phyloP scores from a whole-genome alignment of 73 alveolate genomes.

The Effrenium voratum region DNA sequence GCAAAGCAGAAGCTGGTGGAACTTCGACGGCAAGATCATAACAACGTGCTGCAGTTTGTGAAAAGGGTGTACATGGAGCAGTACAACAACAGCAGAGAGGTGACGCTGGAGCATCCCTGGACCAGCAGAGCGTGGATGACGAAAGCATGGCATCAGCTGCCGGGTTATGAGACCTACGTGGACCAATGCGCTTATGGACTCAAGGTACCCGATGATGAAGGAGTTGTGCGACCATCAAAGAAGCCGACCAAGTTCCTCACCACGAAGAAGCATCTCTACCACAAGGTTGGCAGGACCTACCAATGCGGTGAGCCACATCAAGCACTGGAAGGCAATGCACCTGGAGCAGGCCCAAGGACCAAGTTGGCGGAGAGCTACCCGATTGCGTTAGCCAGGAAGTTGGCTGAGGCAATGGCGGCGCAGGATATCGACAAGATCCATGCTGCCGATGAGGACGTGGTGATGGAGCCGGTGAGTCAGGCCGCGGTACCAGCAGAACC shows the following conservation, averaged over 20 bases:
- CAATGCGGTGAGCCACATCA: background rate
- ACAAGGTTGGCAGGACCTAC: background rate
- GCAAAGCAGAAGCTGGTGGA: background rate
- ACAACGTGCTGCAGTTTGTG: background rate
- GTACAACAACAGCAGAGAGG: background rate
- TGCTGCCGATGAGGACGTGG: background rate
- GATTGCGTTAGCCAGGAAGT: background rate
- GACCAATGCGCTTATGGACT: conserved; percentile 4
- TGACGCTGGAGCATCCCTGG: background rate
- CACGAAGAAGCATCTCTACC: background rate
- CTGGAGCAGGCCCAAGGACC: background rate
- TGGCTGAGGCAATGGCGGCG: background rate
- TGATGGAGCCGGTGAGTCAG: background rate
- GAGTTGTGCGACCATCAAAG: background rate
- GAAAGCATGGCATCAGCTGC: background rate
- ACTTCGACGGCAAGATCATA: background rate
- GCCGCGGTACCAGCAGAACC: background rate
- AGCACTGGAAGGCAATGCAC: background rate
- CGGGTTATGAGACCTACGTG: background rate
- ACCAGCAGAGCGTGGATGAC: background rate
- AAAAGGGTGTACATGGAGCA: background rate
- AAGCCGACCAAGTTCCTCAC: background rate
- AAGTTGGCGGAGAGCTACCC: background rate
- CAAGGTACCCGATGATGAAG: background rate
- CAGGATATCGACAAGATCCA: background rate